These are phyloP conservation scores for Halenospora varia DNA, from an alignment of 495 filamentous ascomycete genomes.

Conservation along the genomic window DNA sequence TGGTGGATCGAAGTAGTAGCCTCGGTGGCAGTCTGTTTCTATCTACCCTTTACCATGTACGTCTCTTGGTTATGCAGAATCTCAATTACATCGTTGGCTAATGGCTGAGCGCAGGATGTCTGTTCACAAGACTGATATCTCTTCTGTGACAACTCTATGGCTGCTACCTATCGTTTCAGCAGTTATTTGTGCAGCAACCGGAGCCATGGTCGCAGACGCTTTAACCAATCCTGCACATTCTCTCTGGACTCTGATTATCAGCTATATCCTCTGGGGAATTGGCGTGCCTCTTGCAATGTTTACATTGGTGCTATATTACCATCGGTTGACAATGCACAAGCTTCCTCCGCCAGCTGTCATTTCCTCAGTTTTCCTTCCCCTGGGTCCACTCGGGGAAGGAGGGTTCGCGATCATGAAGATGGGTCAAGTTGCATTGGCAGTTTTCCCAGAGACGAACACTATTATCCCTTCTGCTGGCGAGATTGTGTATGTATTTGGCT, in stretches of 20 bases:
- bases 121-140: slow-evolving; percentile 10
- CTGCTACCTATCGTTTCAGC: slow-evolving; percentile 55
- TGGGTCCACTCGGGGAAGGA: slow-evolving; percentile 56
- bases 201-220: slow-evolving; percentile 47
- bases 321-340: slow-evolving; percentile 52
- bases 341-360: slow-evolving; percentile 54
- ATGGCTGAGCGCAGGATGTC: slow-evolving; percentile 9
- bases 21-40: slow-evolving; percentile 43
- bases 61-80: slow-evolving; percentile 13
- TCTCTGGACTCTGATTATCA: slow-evolving; percentile 51
- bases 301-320: slow-evolving; percentile 55
- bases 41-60: slow-evolving; percentile 52
- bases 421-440: slow-evolving; percentile 41
- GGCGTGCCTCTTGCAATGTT: slow-evolving; percentile 50
- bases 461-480: slow-evolving; percentile 39
- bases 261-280: slow-evolving; percentile 56
- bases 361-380: slow-evolving; percentile 54
- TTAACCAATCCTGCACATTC: slow-evolving; percentile 46
- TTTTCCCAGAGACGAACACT: slow-evolving; percentile 46
- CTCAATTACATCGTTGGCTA: neutral
- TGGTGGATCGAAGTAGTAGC: slow-evolving; percentile 56
- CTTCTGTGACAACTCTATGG: slow-evolving; percentile 51
- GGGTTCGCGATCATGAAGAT: slow-evolving; percentile 53
- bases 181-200: slow-evolving; percentile 52
- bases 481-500: slow-evolving; percentile 49